Evolutionary conservation across 768 basidiomycete genomes (phyloP), one percentile per base, ranked within the genome.

Genomic region (Hericium rajendrae): DNA sequence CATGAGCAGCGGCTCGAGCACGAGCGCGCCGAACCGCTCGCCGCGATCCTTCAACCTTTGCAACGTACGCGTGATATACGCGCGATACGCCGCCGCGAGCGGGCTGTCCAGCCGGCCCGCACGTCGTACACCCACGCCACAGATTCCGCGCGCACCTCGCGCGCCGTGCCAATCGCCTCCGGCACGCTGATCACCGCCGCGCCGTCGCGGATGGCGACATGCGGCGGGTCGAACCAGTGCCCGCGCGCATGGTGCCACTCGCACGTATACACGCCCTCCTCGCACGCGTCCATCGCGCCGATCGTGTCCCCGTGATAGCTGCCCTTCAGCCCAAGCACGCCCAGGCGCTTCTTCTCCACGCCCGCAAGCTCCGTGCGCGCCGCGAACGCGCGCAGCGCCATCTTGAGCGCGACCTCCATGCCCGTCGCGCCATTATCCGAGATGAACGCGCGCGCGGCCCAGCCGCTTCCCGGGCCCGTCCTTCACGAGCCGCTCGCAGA

Each of bases 261-360:
- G 62, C 93, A 97, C 1, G 88, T 88, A 70, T 88, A 98, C 2
- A 94, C 86, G 9, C 91, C 88, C 64, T 94, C 91, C 66, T 89
- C 86, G 61, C 84, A 88, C 6, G 95, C 94, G 62, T 97, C 91
- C 95, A 98, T 98, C 2, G 87, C 86, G 0, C 95, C 95, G 59
- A 97, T 94, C 12, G 95, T 98, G 69, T 98, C 95, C 2, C 95
- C 95, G 65, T 98, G 95, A 72, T 97, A 98, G 66, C 92, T 92
- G 4, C 95, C 95, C 62, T 83, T 86, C 46, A 98, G 65, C 0
- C 95, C 95, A 3, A 98, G 67, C 1, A 98, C 80, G 4, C 89
- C 91, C 4, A 94, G 72, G 39, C 76, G 72, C 24, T 73, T 70
- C 59, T 78, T 80, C 26, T 74, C 74, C 10, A 57, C 40, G 6